A percentile compares a stretch with the other conserved stretches of the same genome.
Conservation (phyloP, 2,329 filamentous ascomycete genomes). For the Epichloe brachyelytri region DNA sequence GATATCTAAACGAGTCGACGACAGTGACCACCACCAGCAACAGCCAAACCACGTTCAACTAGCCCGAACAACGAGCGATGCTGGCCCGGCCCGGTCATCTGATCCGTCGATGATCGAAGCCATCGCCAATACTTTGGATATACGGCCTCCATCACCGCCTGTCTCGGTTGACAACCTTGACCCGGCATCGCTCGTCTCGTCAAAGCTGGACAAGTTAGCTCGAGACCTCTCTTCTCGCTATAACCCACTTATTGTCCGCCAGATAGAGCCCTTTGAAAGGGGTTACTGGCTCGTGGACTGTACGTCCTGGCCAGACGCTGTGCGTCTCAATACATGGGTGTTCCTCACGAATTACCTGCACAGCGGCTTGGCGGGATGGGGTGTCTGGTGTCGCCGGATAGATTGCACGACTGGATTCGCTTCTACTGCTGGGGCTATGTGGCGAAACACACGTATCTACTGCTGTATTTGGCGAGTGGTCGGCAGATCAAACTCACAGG, state of each 20-base stretch:
- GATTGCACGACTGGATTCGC: slow-evolving; percentile 35
- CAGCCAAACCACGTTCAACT: slow-evolving; percentile 8
- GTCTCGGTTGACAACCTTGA: slow-evolving; percentile 33
- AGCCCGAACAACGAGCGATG: slow-evolving; percentile 19
- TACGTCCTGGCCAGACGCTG: slow-evolving; percentile 33
- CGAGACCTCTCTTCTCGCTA: slow-evolving; percentile 40
- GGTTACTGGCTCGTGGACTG: slow-evolving; percentile 65
- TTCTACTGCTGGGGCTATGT: slow-evolving; percentile 71
- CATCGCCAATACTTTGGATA: slow-evolving; percentile 28
- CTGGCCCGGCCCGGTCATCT: slow-evolving; percentile 10
- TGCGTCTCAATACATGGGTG: slow-evolving; percentile 45
- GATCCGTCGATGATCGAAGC: slow-evolving; percentile 8
- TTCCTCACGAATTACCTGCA: slow-evolving; percentile 48
- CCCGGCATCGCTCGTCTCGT: slow-evolving; percentile 41
- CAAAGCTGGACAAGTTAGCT: slow-evolving; percentile 36
- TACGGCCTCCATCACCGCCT: slow-evolving; percentile 41
- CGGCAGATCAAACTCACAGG: slow-evolving; percentile 45
- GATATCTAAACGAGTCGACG: slow-evolving; percentile 9
- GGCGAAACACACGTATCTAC: slow-evolving; percentile 57
- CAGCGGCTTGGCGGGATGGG: slow-evolving; percentile 52
- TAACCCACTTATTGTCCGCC: slow-evolving; percentile 26
- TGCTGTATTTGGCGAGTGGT: slow-evolving; percentile 61
- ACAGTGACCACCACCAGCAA: slow-evolving; percentile 6
- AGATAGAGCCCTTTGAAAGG: slow-evolving; percentile 47
- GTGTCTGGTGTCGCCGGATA: slow-evolving; percentile 42